A percentile compares a stretch with the other conserved stretches of the same genome.
These are phyloP conservation scores for Castanospermum australe DNA, from an alignment of 306 rosid genomes.

Conservation along the genomic window DNA sequence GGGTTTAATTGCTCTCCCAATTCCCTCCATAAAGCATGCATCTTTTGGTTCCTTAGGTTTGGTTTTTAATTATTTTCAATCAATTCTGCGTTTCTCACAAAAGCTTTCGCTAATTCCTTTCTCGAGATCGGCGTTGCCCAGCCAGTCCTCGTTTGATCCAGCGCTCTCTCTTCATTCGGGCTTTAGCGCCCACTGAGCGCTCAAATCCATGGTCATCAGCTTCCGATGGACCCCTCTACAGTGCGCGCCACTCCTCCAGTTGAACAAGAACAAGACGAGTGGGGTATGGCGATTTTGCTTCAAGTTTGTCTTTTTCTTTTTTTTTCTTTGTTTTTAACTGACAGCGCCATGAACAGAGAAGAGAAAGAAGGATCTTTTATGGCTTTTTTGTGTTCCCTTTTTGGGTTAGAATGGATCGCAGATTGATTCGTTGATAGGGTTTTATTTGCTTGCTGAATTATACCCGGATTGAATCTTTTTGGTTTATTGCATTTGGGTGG, in stretches of 20 bases:
- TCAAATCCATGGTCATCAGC: slow-evolving; percentile 85
- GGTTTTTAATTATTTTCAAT: background rate
- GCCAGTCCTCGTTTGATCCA: background rate
- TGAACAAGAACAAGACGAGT: slow-evolving; percentile 70
- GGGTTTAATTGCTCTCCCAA: slow-evolving; percentile 40
- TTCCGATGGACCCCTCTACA: slow-evolving; percentile 75
- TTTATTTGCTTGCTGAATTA: background rate
- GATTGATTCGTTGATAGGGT: slow-evolving; percentile 7
- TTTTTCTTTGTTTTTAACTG: background rate
- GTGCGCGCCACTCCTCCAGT: slow-evolving; percentile 48
- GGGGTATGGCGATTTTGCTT: slow-evolving; percentile 60
- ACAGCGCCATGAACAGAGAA: background rate
- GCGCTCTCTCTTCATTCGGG: slow-evolving; percentile 49
- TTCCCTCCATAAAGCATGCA: slow-evolving; percentile 21
- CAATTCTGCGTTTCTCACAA: background rate
- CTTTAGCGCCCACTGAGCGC: slow-evolving; percentile 61
- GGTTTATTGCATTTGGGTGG: background rate
- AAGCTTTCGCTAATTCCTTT: background rate
- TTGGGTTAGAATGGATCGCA: background rate
- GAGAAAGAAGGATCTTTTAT: background rate
- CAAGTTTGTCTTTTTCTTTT: background rate
- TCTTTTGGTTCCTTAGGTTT: background rate
- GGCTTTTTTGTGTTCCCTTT: background rate
- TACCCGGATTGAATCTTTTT: background rate
- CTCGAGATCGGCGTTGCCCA: slow-evolving; percentile 19